Evolutionary conservation across 371 early-diverging fungal genomes (phyloP).

Genomic region (Sporodiniella umbellata): DNA sequence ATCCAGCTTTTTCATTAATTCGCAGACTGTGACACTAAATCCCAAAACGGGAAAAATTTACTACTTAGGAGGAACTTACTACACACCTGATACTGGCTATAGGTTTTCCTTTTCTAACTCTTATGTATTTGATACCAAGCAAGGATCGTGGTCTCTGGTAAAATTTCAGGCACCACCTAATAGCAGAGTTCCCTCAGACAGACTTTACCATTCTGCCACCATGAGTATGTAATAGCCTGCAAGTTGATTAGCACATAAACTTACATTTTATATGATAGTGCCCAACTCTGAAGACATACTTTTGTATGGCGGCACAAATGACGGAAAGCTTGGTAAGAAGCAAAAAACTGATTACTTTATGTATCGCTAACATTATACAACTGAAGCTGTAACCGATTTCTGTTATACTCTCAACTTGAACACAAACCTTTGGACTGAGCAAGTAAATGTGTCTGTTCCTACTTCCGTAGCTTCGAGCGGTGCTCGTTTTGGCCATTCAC

Average conservation of each 20-base stretch:
- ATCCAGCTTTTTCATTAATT: not conserved
- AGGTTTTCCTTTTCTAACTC: conserved; percentile 1
- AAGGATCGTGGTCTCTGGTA: conserved; percentile 1
- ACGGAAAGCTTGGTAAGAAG: not conserved
- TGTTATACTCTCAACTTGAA: conserved; percentile 8
- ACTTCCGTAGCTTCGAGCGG: not conserved
- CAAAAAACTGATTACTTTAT: not conserved
- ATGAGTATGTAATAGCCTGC: conserved; percentile 6
- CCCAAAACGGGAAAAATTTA: conserved; percentile 6
- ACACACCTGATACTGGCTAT: not conserved
- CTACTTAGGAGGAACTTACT: conserved; percentile 4
- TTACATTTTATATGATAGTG: not conserved
- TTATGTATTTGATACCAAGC: conserved; percentile 1
- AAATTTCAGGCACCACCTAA: not conserved
- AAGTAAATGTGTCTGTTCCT: not conserved
- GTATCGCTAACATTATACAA: not conserved
- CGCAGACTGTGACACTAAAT: conserved; percentile 1
- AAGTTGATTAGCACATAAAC: too few species aligned
- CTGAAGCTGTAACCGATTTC: conserved; percentile 8
- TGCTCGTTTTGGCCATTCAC: conserved; percentile 1
- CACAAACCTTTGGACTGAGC: conserved; percentile 1
- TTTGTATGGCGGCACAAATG: conserved; percentile 7
- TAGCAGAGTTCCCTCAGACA: not conserved
- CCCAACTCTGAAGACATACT: conserved; percentile 11
- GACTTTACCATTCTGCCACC: conserved; percentile 3